Base-by-base conservation (phyloP, 306 rosid species). In the Delonix regia region DNA sequence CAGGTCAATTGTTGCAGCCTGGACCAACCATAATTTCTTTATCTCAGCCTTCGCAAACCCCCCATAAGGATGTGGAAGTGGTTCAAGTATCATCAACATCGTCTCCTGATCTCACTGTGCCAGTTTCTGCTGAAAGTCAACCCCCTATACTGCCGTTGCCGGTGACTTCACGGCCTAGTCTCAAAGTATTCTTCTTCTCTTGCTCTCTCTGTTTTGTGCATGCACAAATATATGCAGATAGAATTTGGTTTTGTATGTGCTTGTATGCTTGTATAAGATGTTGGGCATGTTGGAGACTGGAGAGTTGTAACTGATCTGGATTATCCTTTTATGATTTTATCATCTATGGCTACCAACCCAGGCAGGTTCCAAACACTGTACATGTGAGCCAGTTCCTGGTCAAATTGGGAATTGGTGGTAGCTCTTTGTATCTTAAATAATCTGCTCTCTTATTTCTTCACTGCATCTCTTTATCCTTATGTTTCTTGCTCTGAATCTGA, bases 81-180 rank as follows among this genome's bases (percentile, higher is more conserved):
- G 86, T 94, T 86, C 84, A 83, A 77, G 88, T 78, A 45, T 83
- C 94, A 71, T 86, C 93, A 44, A 47, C 78, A n/a, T 24, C 79
- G n/a, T 24, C 89, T 68, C 75, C 89, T n/a, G 97, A 89, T 48
- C 84, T 80, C 18, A 42, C 88, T 34, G 65, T 79, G 42, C 81
- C 89, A 1, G 86, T 88, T 70, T 75, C 85, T n/a, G 57, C 95
- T 21, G 95, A 88, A 77, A 47, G 85, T 60, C 97, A 89, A 78
- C 97, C 95, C 6, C 97, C 97, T 19, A 89, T 92, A 80, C 81
- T 94, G 83, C 97, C 97, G 10, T 76, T 92, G 72, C 97, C 97
- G 9, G 82, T 55, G 42, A 80, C 84, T 68, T 83, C 92, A 28
- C 83, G 74, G 75, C 82, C 86, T 30, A 67, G 30, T 69, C 89